phyloP scores from a whole-genome alignment of 495 filamentous ascomycete species.

The Chaetomium tenue region DNA sequence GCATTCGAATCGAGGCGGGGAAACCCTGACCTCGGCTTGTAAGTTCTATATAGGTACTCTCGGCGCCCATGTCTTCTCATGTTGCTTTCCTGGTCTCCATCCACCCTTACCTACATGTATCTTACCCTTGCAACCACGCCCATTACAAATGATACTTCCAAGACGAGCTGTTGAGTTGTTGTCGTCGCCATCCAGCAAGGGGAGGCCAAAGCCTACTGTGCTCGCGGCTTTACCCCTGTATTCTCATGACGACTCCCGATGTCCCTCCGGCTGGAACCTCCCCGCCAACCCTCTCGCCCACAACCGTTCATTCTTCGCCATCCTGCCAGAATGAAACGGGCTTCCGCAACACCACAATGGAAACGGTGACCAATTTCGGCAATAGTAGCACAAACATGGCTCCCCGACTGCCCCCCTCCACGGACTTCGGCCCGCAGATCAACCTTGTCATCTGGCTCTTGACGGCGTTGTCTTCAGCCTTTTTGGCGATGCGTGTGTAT shows the following conservation, averaged over 20 bases:
- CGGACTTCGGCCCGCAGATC: slow-evolving; percentile 39
- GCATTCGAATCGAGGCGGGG: slow-evolving; percentile 21
- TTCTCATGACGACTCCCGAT: slow-evolving; percentile 23
- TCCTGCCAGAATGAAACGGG: not conserved
- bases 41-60: no score
- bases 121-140: not conserved
- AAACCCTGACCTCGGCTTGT: slow-evolving; percentile 23
- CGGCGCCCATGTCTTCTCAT: slow-evolving; percentile 27
- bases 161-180: not conserved
- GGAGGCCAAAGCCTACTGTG: not conserved
- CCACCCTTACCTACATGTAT: no score
- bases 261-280: not conserved
- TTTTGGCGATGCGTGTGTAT: slow-evolving; percentile 39
- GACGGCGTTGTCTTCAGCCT: slow-evolving; percentile 36
- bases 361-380: not conserved
- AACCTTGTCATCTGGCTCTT: slow-evolving; percentile 45
- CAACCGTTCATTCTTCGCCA: not conserved
- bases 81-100: slow-evolving; percentile 13
- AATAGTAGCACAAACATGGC: no score
- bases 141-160: not conserved
- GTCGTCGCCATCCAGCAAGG: not conserved
- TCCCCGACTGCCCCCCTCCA: slow-evolving; percentile 3
- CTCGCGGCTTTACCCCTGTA: not conserved
- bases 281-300: not conserved
- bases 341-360: not conserved